Evolutionary conservation across 768 basidiomycete species (phyloP).

Genomic region (Galerina sulciceps): DNA sequence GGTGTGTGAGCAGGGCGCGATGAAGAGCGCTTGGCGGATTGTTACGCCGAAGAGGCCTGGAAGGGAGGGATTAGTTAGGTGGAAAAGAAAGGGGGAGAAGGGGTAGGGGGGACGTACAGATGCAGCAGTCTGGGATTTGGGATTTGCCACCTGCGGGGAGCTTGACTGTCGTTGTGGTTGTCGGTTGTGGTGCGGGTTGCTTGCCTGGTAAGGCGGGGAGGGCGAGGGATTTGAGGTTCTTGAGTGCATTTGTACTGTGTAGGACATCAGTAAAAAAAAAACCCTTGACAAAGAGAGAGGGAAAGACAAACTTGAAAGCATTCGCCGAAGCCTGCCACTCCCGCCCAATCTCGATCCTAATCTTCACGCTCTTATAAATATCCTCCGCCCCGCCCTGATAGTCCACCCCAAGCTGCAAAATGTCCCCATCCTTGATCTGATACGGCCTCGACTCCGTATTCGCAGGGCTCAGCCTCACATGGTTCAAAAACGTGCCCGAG

Average conservation of each 20-base stretch:
- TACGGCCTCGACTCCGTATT: slow-evolving; percentile 79
- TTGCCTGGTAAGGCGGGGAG: slow-evolving; percentile 28
- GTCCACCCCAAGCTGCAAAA: slow-evolving; percentile 94
- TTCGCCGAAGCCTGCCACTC: slow-evolving; percentile 92
- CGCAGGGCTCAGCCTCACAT: slow-evolving; percentile 85
- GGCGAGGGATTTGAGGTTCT: slow-evolving; percentile 78
- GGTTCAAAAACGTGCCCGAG: slow-evolving; percentile 95
- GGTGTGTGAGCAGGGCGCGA: slow-evolving; percentile 96
- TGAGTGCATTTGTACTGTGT: slow-evolving; percentile 65
- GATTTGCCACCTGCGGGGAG: slow-evolving; percentile 25
- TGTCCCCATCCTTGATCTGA: slow-evolving; percentile 89
- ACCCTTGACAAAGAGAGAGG: slow-evolving; percentile 1
- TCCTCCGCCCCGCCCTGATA: slow-evolving; percentile 98
- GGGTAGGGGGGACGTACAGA: slow-evolving; percentile 61
- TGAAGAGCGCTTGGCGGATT: slow-evolving; percentile 95
- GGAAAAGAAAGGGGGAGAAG: slow-evolving; percentile 7
- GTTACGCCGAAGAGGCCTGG: slow-evolving; percentile 79
- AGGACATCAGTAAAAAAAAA: slow-evolving; percentile 8
- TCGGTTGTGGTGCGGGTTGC: too few species aligned
- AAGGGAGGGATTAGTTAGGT: not conserved
- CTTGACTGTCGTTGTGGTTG: slow-evolving; percentile 13
- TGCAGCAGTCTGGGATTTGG: slow-evolving; percentile 87
- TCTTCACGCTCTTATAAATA: slow-evolving; percentile 97
- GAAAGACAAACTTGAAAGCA: slow-evolving; percentile 80
- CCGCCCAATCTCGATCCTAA: slow-evolving; percentile 83